Base-by-base conservation (phyloP, 805 yeast genomes). In the Kuraishia piskuri region DNA sequence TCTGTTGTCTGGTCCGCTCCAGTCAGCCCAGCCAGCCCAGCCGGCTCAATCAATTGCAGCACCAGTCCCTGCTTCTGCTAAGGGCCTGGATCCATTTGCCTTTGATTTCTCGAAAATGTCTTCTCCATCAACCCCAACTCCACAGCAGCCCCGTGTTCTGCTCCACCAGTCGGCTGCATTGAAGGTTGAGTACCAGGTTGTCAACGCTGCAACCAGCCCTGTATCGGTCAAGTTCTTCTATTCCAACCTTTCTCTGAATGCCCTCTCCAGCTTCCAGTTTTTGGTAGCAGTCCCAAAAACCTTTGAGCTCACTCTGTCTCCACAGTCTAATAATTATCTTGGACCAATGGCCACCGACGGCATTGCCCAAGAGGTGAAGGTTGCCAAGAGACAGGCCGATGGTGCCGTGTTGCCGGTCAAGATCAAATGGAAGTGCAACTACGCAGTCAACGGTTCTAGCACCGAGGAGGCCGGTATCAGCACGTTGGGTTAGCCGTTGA, bases 401-500 rank as follows among this genome's bases (percentile, higher is more conserved):
- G 54, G 24, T 58, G 61, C 17, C 49, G 57, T 49, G 14, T 44
- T 45, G 9, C 51, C 54, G 4, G 48, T 57, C 53, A 88, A 86
- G 67, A 74, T 89, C 55, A 86, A 88, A 66, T 89, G 91, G 92
- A 87, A 84, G 66, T 76, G 79, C 22, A 78, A 78, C 54, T 88
- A 79, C 64, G 59, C 62, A 10, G 63, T 76, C 9, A 79, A 77
- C 52, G 80, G 82, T n/a, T 63, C 66, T 22, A 65, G 67, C 8
- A 68, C 67, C 21, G 84, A 78, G 59, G 86, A 82, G 58, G 75
- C 82, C 9, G 89, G 90, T 7, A 81, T 83, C 22, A 70, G 70
- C 5, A 62, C 65, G 64, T 58, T 49, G 65, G 40, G 40, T n/a
- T 31, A 31, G 17, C 7, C 14, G 40, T 31, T 31, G 9, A n/a